phyloP scores from a whole-genome alignment of 2,329 filamentous ascomycete species.

The Diplodia scrobiculata region DNA sequence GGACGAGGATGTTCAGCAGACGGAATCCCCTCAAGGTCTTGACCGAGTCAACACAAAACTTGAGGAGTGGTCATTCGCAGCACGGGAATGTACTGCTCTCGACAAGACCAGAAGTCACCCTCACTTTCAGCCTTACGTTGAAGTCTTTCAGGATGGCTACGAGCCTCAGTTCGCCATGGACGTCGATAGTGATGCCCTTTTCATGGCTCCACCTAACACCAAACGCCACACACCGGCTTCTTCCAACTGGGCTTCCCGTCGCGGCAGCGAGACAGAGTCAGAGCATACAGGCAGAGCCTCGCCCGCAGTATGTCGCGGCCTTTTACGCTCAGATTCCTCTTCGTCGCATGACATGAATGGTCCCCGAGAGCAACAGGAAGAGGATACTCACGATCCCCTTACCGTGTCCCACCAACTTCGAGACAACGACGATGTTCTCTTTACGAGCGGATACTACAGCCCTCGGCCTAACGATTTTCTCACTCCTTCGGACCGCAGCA shows the following conservation, averaged over 20 bases:
- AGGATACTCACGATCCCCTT: background rate
- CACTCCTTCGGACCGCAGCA: background rate
- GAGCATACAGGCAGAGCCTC: background rate
- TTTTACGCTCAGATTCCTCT: background rate
- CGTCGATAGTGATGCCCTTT: slow-evolving; percentile 28
- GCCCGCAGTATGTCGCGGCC: background rate
- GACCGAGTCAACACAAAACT: slow-evolving; percentile 41
- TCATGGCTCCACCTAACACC: slow-evolving; percentile 39
- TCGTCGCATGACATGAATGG: background rate
- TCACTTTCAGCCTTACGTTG: slow-evolving; percentile 31
- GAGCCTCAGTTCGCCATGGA: slow-evolving; percentile 19
- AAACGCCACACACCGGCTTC: slow-evolving; percentile 34
- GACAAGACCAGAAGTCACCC: slow-evolving; percentile 18
- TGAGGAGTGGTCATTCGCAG: slow-evolving; percentile 36
- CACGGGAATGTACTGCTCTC: slow-evolving; percentile 19
- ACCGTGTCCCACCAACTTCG: background rate
- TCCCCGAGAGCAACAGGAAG: background rate
- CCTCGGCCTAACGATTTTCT: slow-evolving; percentile 14
- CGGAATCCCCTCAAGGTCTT: slow-evolving; percentile 33
- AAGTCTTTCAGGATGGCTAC: slow-evolving; percentile 32
- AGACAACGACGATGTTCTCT: background rate
- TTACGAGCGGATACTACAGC: slow-evolving; percentile 12
- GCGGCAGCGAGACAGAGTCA: slow-evolving; percentile 31
- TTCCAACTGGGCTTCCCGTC: slow-evolving; percentile 35
- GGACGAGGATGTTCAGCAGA: slow-evolving; percentile 35